Percentiles rank a stretch among this genome's conserved stretches.
phyloP scores from a whole-genome alignment of 78 protist species.

The Neovahlkampfia damariscottae region DNA sequence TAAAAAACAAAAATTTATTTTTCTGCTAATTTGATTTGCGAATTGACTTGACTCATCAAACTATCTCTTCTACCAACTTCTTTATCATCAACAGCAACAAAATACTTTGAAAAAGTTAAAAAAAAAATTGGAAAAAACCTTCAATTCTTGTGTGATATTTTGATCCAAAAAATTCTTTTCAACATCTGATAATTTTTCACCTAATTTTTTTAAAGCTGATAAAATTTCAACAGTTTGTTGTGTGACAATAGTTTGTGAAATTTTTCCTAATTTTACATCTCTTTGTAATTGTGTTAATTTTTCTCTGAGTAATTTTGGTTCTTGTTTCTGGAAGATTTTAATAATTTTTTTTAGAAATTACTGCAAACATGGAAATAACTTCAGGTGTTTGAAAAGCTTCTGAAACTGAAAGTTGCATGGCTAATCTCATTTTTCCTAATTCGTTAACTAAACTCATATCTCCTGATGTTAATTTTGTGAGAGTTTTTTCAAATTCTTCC shows the following conservation, averaged over 20 bases:
- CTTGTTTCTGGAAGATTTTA: not conserved
- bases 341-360: not conserved
- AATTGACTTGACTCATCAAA: too few species aligned
- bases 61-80: too few species aligned
- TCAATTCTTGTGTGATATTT: not conserved
- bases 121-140: too few species aligned
- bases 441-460: not conserved
- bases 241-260: not conserved
- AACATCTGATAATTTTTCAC: not conserved
- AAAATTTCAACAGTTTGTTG: not conserved
- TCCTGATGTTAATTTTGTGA: not conserved
- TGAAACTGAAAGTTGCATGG: not conserved
- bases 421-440: not conserved
- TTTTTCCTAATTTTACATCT: not conserved
- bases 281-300: not conserved
- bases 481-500: not conserved
- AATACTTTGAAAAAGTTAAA: too few species aligned
- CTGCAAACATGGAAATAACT: not conserved
- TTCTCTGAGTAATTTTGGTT: not conserved
- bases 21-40: too few species aligned
- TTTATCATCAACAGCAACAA: too few species aligned
- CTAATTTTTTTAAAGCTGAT: not conserved
- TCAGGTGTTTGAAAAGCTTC: not conserved
- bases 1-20: too few species aligned
- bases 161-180: not conserved